Evolutionary conservation across 768 basidiomycete genomes (phyloP).

Genomic region (Leccinum broughii): DNA sequence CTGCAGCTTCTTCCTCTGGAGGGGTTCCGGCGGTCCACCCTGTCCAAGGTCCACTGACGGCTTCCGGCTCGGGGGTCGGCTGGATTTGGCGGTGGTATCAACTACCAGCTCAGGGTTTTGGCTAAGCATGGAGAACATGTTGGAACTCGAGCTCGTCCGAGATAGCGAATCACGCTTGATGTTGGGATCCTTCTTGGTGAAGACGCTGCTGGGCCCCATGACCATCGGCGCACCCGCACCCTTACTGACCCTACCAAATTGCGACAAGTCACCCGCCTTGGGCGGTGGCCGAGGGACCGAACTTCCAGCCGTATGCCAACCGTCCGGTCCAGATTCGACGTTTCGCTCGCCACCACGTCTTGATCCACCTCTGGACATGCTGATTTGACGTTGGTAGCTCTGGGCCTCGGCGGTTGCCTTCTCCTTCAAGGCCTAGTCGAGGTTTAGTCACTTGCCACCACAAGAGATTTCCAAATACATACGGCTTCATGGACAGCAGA

Average conservation of each 20-base stretch:
- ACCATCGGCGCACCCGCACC: no score
- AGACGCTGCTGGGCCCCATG: no score
- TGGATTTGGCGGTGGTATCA: no score
- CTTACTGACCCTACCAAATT: no score
- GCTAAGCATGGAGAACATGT: no score
- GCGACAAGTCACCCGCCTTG: no score
- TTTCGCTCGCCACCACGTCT: slow-evolving; percentile 77
- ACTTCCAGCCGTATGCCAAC: slow-evolving; percentile 78
- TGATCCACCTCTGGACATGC: slow-evolving; percentile 90
- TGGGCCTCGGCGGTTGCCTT: slow-evolving; percentile 66
- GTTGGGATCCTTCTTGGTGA: no score
- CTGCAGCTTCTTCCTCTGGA: neutral
- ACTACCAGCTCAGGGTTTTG: no score
- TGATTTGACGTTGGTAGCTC: slow-evolving; percentile 56
- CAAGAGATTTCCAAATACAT: slow-evolving; percentile 33
- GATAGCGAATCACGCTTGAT: no score
- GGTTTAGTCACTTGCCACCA: slow-evolving; percentile 7
- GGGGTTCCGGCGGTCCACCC: slow-evolving; percentile 27
- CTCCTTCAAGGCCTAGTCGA: slow-evolving; percentile 74
- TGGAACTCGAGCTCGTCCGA: no score
- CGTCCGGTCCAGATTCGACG: slow-evolving; percentile 69
- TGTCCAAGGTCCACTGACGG: slow-evolving; percentile 51
- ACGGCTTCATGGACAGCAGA: slow-evolving; percentile 87
- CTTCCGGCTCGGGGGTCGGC: no score
- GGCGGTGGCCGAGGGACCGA: slow-evolving; percentile 47